Percentiles rank a stretch among this genome's conserved stretches.
Evolutionary conservation across 768 basidiomycete genomes (phyloP).

Genomic region (Tylopilus intermedius): DNA sequence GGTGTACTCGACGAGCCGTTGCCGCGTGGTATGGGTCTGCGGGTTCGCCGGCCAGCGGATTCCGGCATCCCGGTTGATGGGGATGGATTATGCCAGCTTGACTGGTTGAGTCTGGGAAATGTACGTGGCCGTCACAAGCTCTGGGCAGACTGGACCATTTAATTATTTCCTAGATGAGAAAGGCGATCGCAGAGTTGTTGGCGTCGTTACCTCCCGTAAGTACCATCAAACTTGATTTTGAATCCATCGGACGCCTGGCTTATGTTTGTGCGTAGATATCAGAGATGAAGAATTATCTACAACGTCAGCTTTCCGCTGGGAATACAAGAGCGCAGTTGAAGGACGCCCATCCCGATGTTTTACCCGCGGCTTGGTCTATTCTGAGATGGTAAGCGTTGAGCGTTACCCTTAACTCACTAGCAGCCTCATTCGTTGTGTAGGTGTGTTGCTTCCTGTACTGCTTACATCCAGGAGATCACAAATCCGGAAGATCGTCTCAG

Average conservation of each 20-base stretch:
- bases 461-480: conserved; percentile 61
- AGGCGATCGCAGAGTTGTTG: conserved; percentile 39
- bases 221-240: neutral
- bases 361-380: conserved; percentile 61
- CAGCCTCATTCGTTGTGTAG: conserved; percentile 28
- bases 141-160: neutral
- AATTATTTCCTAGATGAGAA: conserved; percentile 31
- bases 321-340: conserved; percentile 50
- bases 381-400: conserved; percentile 48
- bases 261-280: conserved; percentile 35
- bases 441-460: conserved; percentile 70
- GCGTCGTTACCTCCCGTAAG: conserved; percentile 46
- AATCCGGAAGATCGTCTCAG: conserved; percentile 49
- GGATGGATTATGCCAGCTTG: conserved; percentile 51
- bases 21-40: conserved; percentile 56
- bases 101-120: conserved; percentile 35
- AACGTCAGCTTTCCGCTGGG: conserved; percentile 44
- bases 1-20: conserved; percentile 51
- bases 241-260: neutral
- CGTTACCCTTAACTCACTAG: neutral
- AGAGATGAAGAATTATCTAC: conserved; percentile 56
- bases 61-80: neutral
- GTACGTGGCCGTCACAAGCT: conserved; percentile 38
- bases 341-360: conserved; percentile 44
- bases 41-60: conserved; percentile 34